These are phyloP conservation scores for Colletotrichum musicola DNA, from an alignment of 2,329 filamentous ascomycete species.

Conservation along the genomic window DNA sequence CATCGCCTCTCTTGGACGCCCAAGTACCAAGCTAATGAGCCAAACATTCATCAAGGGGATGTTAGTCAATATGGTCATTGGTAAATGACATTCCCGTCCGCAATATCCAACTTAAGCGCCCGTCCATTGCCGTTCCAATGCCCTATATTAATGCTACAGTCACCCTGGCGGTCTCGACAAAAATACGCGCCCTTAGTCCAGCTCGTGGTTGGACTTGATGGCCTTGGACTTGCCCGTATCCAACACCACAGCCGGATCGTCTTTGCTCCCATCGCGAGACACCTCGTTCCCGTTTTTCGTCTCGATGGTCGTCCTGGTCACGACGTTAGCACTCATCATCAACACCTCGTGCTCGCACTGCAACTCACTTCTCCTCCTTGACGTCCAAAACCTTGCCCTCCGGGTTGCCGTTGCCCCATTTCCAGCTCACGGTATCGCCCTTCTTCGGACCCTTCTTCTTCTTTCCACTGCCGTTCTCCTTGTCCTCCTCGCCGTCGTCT, in stretches of 20 bases:
- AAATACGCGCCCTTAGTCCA: slow-evolving; percentile 43
- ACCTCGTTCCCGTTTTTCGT: slow-evolving; percentile 58
- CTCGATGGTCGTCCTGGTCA: slow-evolving; percentile 51
- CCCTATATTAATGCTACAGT: no score
- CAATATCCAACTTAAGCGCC: no score
- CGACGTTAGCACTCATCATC: neutral
- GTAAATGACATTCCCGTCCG: no score
- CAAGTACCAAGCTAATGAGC: no score
- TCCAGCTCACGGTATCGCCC: slow-evolving; percentile 61
- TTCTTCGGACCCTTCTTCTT: slow-evolving; percentile 50
- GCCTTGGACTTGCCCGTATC: slow-evolving; percentile 55
- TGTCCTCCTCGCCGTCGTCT: slow-evolving; percentile 31
- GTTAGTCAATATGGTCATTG: no score
- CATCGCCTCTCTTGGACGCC: no score
- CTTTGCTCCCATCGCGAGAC: slow-evolving; percentile 52
- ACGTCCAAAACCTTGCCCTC: slow-evolving; percentile 59
- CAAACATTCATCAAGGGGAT: no score
- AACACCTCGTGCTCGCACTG: no score
- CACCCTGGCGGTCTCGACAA: no score
- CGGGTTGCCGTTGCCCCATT: slow-evolving; percentile 58
- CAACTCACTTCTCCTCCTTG: slow-evolving; percentile 54
- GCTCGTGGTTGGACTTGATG: slow-evolving; percentile 55
- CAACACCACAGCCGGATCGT: slow-evolving; percentile 59
- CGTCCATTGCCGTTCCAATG: neutral
- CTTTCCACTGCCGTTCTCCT: slow-evolving; percentile 33